Percentiles rank a stretch among this genome's conserved stretches.
Evolutionary conservation across 164 flowering plant species (phyloP).

Genomic region (Vitis vinifera): ASM3070453v1 NC_081819.1:20001501-20002000

Average conservation of each 20-base stretch:
- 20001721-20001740: conserved; percentile 78
- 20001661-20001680: too few relatives aligned
- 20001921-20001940: neutral
- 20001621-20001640: neutral
- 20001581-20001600: conserved; percentile 2
- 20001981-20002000: conserved; percentile 15
- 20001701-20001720: conserved; percentile 67
- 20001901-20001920: neutral
- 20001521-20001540: too few relatives aligned
- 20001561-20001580: too few relatives aligned
- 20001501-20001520: neutral
- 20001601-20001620: neutral
- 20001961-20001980: conserved; percentile 47
- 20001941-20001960: conserved; percentile 38
- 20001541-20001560: too few relatives aligned
- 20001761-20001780: too few relatives aligned
- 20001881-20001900: neutral
- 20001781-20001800: too few relatives aligned
- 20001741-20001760: conserved; percentile 10
- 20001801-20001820: conserved; percentile 1
- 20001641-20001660: too few relatives aligned
- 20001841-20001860: conserved; percentile 55
- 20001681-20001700: too few relatives aligned
- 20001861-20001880: conserved; percentile 9
- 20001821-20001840: conserved; percentile 58